Conservation (phyloP, 2,329 filamentous ascomycete genomes). For the Malbranchea cinnamomea region DNA sequence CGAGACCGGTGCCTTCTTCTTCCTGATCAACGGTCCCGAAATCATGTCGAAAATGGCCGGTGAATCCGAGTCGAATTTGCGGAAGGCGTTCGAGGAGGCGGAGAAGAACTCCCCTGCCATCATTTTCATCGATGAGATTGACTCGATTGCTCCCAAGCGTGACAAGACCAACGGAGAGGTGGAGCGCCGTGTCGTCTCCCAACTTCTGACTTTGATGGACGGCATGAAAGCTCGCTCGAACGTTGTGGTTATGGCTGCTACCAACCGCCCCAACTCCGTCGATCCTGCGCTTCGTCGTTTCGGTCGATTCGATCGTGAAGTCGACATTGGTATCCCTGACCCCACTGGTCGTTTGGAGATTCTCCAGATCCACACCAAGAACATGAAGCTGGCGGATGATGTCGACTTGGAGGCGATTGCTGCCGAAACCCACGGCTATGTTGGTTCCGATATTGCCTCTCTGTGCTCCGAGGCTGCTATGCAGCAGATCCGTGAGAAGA, state of each 20-base stretch:
- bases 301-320: slow-evolving; percentile 96
- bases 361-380: slow-evolving; percentile 99
- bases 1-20: slow-evolving; percentile 98
- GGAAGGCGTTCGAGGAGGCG: slow-evolving; percentile 98
- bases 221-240: slow-evolving; percentile 99
- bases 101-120: slow-evolving; percentile 99
- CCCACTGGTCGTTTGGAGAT: slow-evolving; percentile 98
- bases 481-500: slow-evolving; percentile 99
- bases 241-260: slow-evolving; percentile 97
- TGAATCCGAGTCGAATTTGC: slow-evolving; percentile 94
- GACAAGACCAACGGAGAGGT: slow-evolving; percentile 99
- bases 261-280: slow-evolving; percentile 97
- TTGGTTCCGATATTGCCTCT: slow-evolving; percentile 94
- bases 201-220: slow-evolving; percentile 95
- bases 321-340: slow-evolving; percentile 96
- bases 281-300: slow-evolving; percentile 95
- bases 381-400: slow-evolving; percentile 97
- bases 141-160: slow-evolving; percentile 97
- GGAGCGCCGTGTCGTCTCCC: slow-evolving; percentile 94
- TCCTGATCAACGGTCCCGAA: slow-evolving; percentile 97
- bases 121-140: slow-evolving; percentile 99
- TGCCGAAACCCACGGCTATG: slow-evolving; percentile 95
- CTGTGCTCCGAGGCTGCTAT: slow-evolving; percentile 98
- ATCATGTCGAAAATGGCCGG: slow-evolving; percentile 99
- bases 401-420: slow-evolving; percentile 95